phyloP scores from a whole-genome alignment of 495 filamentous ascomycete species.

The Aspergillus asperescens region DNA sequence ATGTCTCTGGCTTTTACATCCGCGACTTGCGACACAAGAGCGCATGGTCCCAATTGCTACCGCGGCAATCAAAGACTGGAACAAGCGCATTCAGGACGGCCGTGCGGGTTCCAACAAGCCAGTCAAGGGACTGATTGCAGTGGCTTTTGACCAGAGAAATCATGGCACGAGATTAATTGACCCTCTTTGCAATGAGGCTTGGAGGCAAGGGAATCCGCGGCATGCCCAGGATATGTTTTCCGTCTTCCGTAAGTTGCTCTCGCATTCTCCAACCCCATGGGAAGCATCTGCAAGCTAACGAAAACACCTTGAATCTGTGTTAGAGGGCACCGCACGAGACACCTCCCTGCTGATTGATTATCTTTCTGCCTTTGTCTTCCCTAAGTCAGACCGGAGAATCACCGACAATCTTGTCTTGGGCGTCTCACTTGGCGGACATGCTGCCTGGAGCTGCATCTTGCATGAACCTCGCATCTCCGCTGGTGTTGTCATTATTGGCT shows the following conservation, averaged over 20 bases:
- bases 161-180: conserved; percentile 69
- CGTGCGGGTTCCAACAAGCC: conserved; percentile 22
- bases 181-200: conserved; percentile 59
- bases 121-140: conserved; percentile 60
- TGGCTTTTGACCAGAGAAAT: conserved; percentile 85
- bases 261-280: no score
- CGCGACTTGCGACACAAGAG: conserved; percentile 60
- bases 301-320: neutral
- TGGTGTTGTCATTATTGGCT: conserved; percentile 77
- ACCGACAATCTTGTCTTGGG: conserved; percentile 71
- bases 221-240: conserved; percentile 90
- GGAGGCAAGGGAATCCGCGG: conserved; percentile 70
- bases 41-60: conserved; percentile 61
- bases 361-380: conserved; percentile 69
- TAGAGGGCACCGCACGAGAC: conserved; percentile 71
- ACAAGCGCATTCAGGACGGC: conserved; percentile 29
- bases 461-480: conserved; percentile 71
- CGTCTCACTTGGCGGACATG: conserved; percentile 82
- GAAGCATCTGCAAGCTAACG: no score
- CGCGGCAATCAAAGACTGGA: conserved; percentile 55
- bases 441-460: conserved; percentile 76
- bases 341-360: conserved; percentile 65
- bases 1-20: conserved; percentile 84
- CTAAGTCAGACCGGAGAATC: conserved; percentile 47
- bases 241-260: conserved; percentile 45